phyloP scores from a whole-genome alignment of 495 filamentous ascomycete genomes.

The Penicillium goetzii region DNA sequence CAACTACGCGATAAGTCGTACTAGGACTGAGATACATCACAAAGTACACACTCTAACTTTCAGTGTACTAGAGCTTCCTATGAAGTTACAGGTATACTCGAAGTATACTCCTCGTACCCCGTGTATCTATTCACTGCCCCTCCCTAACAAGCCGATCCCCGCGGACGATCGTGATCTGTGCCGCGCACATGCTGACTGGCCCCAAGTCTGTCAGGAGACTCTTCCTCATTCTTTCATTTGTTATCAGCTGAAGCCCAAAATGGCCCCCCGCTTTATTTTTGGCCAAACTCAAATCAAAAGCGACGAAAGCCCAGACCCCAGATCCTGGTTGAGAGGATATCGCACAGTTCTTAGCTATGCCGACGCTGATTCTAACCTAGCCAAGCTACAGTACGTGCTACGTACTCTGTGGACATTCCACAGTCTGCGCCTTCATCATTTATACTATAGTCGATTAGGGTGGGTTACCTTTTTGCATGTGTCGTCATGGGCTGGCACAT shows the following conservation, averaged over 20 bases:
- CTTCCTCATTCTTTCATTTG: conserved; percentile 27
- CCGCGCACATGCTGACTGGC: conserved; percentile 17
- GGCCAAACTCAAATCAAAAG: conserved; percentile 19
- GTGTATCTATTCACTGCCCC: neutral
- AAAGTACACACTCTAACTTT: neutral
- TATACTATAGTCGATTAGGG: neutral
- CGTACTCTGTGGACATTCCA: neutral
- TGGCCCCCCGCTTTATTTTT: conserved; percentile 23
- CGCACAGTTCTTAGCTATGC: neutral
- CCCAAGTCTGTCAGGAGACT: conserved; percentile 34
- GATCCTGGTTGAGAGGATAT: neutral
- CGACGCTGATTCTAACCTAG: neutral
- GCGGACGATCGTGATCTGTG: conserved; percentile 22
- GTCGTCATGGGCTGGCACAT: conserved; percentile 11
- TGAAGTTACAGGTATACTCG: neutral
- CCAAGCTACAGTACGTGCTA: neutral
- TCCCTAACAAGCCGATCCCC: conserved; percentile 11
- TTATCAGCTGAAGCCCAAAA: conserved; percentile 23
- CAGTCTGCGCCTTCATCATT: neutral
- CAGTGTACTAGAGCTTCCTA: neutral
- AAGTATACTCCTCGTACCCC: neutral
- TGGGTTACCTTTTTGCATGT: neutral
- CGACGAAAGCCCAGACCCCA: neutral
- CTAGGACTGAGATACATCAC: neutral
- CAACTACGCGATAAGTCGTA: conserved; percentile 1